These are phyloP conservation scores for Solanum pinnatisectum DNA, from an alignment of 257 asterid species.

Conservation along the genomic window DNA sequence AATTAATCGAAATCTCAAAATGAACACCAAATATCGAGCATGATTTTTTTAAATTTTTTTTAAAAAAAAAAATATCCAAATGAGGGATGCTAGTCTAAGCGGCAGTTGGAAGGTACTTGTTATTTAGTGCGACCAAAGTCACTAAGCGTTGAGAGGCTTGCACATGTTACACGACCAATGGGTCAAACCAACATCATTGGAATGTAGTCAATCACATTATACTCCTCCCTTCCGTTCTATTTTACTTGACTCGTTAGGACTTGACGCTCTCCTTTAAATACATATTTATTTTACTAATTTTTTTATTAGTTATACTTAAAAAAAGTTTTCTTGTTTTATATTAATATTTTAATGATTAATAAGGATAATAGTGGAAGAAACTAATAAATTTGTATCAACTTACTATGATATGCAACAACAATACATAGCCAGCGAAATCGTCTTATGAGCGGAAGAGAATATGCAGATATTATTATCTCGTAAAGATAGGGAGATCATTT, in stretches of 20 bases:
- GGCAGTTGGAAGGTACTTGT: neutral
- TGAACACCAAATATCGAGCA: neutral
- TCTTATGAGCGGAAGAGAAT: fast-evolving
- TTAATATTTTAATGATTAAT: no score
- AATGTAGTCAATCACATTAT: neutral
- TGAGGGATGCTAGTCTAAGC: neutral
- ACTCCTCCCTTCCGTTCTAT: neutral
- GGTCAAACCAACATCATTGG: neutral
- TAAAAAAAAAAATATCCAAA: neutral
- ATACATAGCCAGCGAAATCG: no score
- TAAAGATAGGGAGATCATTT: no score
- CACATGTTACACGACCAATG: neutral
- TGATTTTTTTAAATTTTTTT: neutral
- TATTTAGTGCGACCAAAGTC: neutral
- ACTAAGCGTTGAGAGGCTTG: neutral
- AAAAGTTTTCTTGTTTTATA: no score
- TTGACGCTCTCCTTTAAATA: neutral
- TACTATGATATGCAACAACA: no score
- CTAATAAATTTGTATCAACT: no score
- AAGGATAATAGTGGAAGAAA: neutral
- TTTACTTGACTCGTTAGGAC: neutral
- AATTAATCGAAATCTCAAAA: neutral
- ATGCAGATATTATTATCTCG: no score
- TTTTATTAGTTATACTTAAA: no score
- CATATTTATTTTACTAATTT: no score